Evolutionary conservation across 352 stramenopile genomes (phyloP), one percentile per base, ranked within the genome.

Genomic region (Phytophthora gonapodyides): DNA sequence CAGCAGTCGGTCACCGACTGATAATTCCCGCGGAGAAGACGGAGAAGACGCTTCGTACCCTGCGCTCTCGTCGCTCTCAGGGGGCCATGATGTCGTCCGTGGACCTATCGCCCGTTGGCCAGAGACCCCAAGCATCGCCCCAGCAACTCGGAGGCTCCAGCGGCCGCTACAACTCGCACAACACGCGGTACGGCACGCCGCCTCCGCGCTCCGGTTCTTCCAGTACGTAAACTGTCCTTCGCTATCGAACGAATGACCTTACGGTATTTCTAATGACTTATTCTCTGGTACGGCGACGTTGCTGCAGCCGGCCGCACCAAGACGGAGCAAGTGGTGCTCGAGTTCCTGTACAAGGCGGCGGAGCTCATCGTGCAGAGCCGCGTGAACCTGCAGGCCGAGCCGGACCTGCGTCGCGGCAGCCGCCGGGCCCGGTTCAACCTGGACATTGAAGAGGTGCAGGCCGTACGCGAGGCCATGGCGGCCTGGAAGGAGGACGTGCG

Each of bases 301-400:
- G 16, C 11, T 56, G 38, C 34, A 82, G 80, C 84, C 2, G 84
- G 84, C 1, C 76, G 84, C 10, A 57, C 80, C 42, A 93, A 94
- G 52, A 93, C 84, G 2, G 87, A 96, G 58, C 84, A 93, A 49
- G 84, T 94, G 35, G 84, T 96, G 60, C 69, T 94, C 7, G 87
- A 96, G 49, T 91, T 91, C 51, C 66, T 93, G 3, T 91, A 89
- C 68, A 96, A 96, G 62, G 76, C 78, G 3, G 78, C 87, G 1
- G 87, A 96, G 58, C 77, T 96, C 38, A 83, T 96, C 35, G 60
- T 94, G 21, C 84, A 93, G 68, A 91, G 81, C 57, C 83, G 87
- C 57, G 83, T 93, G 19, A 80, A 88, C 52, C 74, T 93, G 31
- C 74, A 84, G 52, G 56, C 75, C 16, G 79, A 90, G 30, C 55